A percentile compares a stretch with the other conserved stretches of the same genome.
phyloP scores from a whole-genome alignment of 176 grass and related monocot species.

The Triticum monococcum region DNA sequence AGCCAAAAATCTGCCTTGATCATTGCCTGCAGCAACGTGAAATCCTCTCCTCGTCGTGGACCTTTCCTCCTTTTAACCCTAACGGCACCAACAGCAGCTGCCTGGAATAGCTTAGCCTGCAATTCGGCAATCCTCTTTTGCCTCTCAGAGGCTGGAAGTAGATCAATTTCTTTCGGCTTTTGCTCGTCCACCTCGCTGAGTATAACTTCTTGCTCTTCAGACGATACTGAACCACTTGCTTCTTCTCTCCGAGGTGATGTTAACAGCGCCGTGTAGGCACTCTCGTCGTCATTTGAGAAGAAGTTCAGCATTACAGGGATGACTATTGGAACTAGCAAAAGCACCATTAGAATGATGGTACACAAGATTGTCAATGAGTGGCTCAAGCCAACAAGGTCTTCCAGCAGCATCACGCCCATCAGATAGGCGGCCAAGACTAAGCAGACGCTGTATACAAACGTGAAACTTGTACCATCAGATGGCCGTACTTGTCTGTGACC shows the following conservation, averaged over 20 bases:
- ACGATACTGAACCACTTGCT: slow-evolving; percentile 30
- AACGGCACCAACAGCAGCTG: slow-evolving; percentile 81
- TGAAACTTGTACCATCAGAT: slow-evolving; percentile 75
- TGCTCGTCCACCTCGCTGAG: slow-evolving; percentile 87
- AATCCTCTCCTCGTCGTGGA: slow-evolving; percentile 80
- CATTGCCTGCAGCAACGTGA: slow-evolving; percentile 80
- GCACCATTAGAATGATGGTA: slow-evolving; percentile 52
- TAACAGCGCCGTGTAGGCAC: slow-evolving; percentile 42
- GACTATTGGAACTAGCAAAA: slow-evolving; percentile 64
- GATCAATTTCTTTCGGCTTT: slow-evolving; percentile 81
- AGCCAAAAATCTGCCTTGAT: slow-evolving; percentile 96
- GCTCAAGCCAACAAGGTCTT: slow-evolving; percentile 73
- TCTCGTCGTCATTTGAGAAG: slow-evolving; percentile 39
- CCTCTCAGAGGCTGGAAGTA: slow-evolving; percentile 83
- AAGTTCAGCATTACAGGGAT: slow-evolving; percentile 71
- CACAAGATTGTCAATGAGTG: slow-evolving; percentile 36
- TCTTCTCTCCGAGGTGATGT: slow-evolving; percentile 51
- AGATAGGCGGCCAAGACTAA: slow-evolving; percentile 79
- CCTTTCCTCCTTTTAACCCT: slow-evolving; percentile 73
- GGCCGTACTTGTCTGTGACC: slow-evolving; percentile 69
- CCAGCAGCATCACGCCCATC: slow-evolving; percentile 82
- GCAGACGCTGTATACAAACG: slow-evolving; percentile 75
- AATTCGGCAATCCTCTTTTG: slow-evolving; percentile 85
- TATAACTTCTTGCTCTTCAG: slow-evolving; percentile 66
- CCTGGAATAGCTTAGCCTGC: slow-evolving; percentile 70